phyloP scores from a whole-genome alignment of 352 stramenopile genomes.

The Phytophthora lateralis region DNA sequence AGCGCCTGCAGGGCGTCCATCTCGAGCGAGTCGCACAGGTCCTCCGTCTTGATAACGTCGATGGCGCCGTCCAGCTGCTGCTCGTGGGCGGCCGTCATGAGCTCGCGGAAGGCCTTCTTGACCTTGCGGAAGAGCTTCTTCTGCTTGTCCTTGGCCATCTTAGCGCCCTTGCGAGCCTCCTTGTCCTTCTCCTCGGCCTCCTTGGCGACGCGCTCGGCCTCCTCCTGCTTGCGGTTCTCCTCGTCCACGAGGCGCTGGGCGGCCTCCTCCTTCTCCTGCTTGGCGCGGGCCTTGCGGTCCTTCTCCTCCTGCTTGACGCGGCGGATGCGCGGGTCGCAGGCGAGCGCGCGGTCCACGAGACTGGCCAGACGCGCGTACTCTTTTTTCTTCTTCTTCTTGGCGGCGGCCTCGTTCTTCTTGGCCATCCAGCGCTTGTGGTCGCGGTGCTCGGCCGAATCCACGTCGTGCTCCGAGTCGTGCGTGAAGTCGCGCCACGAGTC shows the following conservation, averaged over 20 bases:
- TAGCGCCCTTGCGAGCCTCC: slow-evolving; percentile 67
- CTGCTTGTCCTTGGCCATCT: slow-evolving; percentile 83
- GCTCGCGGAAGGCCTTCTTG: slow-evolving; percentile 85
- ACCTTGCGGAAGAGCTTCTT: slow-evolving; percentile 86
- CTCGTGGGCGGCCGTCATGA: slow-evolving; percentile 68
- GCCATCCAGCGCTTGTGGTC: slow-evolving; percentile 90
- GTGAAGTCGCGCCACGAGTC: slow-evolving; percentile 87
- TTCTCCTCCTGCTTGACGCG: slow-evolving; percentile 86
- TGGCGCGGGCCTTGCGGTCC: slow-evolving; percentile 79
- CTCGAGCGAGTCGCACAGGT: slow-evolving; percentile 72
- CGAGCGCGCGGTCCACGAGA: slow-evolving; percentile 79
- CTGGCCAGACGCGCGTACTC: slow-evolving; percentile 83
- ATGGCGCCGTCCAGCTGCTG: slow-evolving; percentile 62
- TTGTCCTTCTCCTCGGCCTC: slow-evolving; percentile 79
- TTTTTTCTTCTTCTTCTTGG: slow-evolving; percentile 91
- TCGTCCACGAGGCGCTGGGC: slow-evolving; percentile 72
- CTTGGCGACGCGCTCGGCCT: slow-evolving; percentile 46
- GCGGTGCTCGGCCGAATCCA: slow-evolving; percentile 82
- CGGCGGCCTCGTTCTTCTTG: slow-evolving; percentile 86
- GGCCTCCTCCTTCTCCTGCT: slow-evolving; percentile 78
- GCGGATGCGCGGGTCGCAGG: slow-evolving; percentile 76
- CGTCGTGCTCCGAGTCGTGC: slow-evolving; percentile 86
- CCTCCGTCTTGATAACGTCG: slow-evolving; percentile 77
- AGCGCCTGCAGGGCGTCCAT: slow-evolving; percentile 75
- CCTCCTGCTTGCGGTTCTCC: slow-evolving; percentile 66